These are phyloP conservation scores for Penicillium crystallinum DNA, from an alignment of 495 filamentous ascomycete genomes.

Conservation along the genomic window DNA sequence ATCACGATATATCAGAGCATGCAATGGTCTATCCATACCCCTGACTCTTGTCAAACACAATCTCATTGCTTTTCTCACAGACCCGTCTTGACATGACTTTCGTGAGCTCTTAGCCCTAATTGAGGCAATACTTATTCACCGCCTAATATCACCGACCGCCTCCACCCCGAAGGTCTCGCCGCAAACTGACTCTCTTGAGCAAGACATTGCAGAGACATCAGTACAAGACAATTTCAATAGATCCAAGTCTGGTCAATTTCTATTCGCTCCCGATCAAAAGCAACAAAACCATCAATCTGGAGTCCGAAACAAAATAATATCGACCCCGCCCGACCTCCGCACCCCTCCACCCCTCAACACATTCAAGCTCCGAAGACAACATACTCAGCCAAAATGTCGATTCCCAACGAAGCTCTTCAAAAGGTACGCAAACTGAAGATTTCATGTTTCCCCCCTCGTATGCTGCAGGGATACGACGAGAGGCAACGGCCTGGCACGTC, in stretches of 20 bases:
- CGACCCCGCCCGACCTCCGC: conserved; percentile 3
- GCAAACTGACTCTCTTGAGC: neutral
- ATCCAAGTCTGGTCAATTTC: neutral
- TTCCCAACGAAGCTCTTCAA: conserved; percentile 90
- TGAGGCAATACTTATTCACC: neutral
- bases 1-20: no score
- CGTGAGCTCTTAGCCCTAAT: conserved; percentile 1
- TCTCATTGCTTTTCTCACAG: neutral
- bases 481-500: neutral
- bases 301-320: neutral
- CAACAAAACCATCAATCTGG: neutral
- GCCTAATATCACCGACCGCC: neutral
- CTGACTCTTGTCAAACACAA: neutral
- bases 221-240: neutral
- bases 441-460: neutral
- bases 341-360: conserved; percentile 12
- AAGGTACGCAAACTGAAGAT: conserved; percentile 58
- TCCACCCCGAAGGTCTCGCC: neutral
- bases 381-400: conserved; percentile 64
- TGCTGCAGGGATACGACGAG: neutral
- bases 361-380: conserved; percentile 2
- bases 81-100: neutral
- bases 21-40: neutral
- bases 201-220: conserved; percentile 1
- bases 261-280: neutral